These are phyloP conservation scores for Fusarium sp. DNA, from an alignment of 2,329 filamentous ascomycete genomes.

Conservation along the genomic window DNA sequence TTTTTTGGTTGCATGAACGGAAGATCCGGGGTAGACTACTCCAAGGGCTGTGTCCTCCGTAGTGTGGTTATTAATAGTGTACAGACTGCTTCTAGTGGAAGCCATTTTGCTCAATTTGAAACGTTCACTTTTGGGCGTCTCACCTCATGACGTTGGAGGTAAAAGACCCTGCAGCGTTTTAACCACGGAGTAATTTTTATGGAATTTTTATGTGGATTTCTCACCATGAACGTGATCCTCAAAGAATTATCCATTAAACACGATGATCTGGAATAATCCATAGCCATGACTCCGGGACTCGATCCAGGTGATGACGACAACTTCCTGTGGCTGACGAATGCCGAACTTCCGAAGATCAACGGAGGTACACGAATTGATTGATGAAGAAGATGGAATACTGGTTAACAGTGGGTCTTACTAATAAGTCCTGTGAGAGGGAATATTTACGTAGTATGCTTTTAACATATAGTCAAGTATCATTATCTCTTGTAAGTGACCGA, in stretches of 20 bases:
- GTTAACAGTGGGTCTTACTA: too few relatives aligned
- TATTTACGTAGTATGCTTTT: background rate
- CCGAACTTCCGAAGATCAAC: constrained; percentile 29
- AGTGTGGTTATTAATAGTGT: constrained; percentile 11
- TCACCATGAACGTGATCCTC: too few relatives aligned
- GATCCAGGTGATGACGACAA: constrained; percentile 22
- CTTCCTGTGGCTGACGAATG: constrained; percentile 24
- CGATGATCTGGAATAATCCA: background rate
- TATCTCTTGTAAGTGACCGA: too few relatives aligned
- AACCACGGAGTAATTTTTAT: background rate
- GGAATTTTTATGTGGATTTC: too few relatives aligned
- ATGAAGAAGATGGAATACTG: background rate
- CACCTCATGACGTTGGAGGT: background rate
- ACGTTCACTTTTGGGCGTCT: constrained; percentile 10
- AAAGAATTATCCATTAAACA: background rate
- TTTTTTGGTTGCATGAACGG: background rate
- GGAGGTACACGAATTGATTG: background rate
- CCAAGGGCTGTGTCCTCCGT: background rate
- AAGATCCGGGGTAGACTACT: constrained; percentile 3
- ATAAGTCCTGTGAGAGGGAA: background rate
- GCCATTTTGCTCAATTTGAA: background rate
- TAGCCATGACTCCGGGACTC: too few relatives aligned
- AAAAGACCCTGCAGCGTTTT: background rate
- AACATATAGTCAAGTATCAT: too few relatives aligned
- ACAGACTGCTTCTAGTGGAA: background rate